Evolutionary conservation across 495 filamentous ascomycete species (phyloP).

Genomic region (Penicillium arizonense): DNA sequence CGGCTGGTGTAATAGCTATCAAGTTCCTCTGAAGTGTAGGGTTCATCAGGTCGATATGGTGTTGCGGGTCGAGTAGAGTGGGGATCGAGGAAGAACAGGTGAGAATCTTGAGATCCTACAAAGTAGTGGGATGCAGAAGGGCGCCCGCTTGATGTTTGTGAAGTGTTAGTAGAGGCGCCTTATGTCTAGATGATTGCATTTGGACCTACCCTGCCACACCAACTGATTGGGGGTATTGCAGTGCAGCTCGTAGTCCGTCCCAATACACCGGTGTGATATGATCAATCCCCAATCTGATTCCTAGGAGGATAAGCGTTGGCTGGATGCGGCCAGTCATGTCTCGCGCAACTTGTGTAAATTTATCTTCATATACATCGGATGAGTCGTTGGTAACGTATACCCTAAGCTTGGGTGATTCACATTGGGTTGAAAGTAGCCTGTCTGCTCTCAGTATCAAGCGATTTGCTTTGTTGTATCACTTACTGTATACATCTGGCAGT

Average conservation of each 20-base stretch:
- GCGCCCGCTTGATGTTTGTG: slow-evolving; percentile 61
- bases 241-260: slow-evolving; percentile 75
- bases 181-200: neutral
- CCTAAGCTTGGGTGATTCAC: slow-evolving; percentile 55
- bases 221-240: slow-evolving; percentile 86
- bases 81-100: slow-evolving; percentile 94
- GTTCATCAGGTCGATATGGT: slow-evolving; percentile 49
- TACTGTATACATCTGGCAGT: slow-evolving; percentile 95
- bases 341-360: slow-evolving; percentile 71
- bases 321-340: slow-evolving; percentile 61
- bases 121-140: slow-evolving; percentile 97
- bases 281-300: slow-evolving; percentile 87
- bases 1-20: slow-evolving; percentile 85
- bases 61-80: slow-evolving; percentile 74
- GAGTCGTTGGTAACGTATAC: slow-evolving; percentile 91
- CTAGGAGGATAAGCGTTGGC: slow-evolving; percentile 86
- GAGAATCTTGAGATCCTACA: slow-evolving; percentile 83
- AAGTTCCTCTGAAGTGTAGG: slow-evolving; percentile 69
- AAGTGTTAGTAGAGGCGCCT: slow-evolving; percentile 1
- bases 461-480: slow-evolving; percentile 26
- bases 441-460: slow-evolving; percentile 20
- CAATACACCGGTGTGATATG: slow-evolving; percentile 90
- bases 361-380: slow-evolving; percentile 88
- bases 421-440: slow-evolving; percentile 69
- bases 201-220: slow-evolving; percentile 87